Conservation (phyloP, 176 grass and related monocot genomes). For the Aegilops umbellulata region DNA sequence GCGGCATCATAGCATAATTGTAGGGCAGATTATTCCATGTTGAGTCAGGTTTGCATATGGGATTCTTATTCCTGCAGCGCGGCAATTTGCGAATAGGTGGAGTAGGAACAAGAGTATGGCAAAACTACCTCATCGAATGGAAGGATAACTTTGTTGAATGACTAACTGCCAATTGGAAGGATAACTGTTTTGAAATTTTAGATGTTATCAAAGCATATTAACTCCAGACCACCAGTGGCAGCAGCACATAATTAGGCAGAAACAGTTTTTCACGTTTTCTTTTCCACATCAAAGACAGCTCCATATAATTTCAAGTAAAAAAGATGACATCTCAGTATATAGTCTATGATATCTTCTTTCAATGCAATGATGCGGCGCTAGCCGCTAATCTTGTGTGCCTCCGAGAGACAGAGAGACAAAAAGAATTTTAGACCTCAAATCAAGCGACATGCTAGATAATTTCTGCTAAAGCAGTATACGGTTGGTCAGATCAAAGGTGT, state of each 20-base stretch:
- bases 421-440: not conserved
- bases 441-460: not conserved
- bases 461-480: not conserved
- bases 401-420: not conserved
- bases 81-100: not conserved
- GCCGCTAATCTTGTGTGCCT: not conserved
- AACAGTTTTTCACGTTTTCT: not conserved
- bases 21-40: conserved; percentile 5
- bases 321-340: not conserved
- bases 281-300: not conserved
- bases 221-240: not conserved
- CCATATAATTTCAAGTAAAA: too few species aligned
- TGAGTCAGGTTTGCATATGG: conserved; percentile 4
- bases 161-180: not conserved
- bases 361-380: not conserved
- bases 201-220: not conserved
- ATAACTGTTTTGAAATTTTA: not conserved
- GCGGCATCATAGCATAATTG: not conserved
- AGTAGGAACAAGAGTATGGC: not conserved
- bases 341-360: not conserved
- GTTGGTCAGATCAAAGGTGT: not conserved
- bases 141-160: not conserved
- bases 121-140: not conserved
- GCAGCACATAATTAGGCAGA: not conserved
- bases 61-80: not conserved